Evolutionary conservation across 768 basidiomycete genomes (phyloP), one percentile per base, ranked within the genome.

Genomic region (Naematelia aurantialba): DNA sequence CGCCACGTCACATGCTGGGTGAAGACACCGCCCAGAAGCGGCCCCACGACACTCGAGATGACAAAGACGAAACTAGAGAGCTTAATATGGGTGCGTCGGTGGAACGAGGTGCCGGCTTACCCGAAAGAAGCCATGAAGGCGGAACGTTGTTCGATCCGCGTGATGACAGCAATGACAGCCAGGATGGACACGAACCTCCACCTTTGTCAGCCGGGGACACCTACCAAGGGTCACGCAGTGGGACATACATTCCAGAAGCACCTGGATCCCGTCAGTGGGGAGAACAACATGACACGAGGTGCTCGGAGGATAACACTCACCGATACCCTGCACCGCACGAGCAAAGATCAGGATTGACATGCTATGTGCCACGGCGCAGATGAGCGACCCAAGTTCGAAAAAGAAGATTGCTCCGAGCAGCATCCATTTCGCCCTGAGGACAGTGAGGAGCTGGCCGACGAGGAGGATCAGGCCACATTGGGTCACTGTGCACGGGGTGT

Each of bases 171-270:
- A 45, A 79, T 80, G 19, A 79, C 69, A 4, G 70, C 77, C n/a
- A 81, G 78, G 29, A 80, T 76, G 12, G 77, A 49, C 5, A 80
- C 82, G 59, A 80, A 81, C 48, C 82, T 73, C 34, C 66, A 57
- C 66, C 52, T 61, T 58, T 60, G 49, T 55, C 24, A 75, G 59
- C 51, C 70, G 60, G 2, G n/a, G n/a, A n/a, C n/a, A n/a, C n/a
- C n/a, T n/a, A n/a, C n/a, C n/a, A n/a, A n/a, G n/a, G n/a, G n/a
- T n/a, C n/a, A n/a, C n/a, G n/a, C n/a, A n/a, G n/a, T 54, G 68
- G 73, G 49, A 75, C 66, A 8, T 65, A 54, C 52, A 54, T 54
- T 31, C 52, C 52, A 31, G 52, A 54, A 39, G 34, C 34, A 39
- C 34, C 34, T 39, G 17, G 17, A 39, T n/a, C n/a, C n/a, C n/a